These are phyloP conservation scores for Trichoderma virens DNA, from an alignment of 495 filamentous ascomycete genomes.

Conservation along the genomic window DNA sequence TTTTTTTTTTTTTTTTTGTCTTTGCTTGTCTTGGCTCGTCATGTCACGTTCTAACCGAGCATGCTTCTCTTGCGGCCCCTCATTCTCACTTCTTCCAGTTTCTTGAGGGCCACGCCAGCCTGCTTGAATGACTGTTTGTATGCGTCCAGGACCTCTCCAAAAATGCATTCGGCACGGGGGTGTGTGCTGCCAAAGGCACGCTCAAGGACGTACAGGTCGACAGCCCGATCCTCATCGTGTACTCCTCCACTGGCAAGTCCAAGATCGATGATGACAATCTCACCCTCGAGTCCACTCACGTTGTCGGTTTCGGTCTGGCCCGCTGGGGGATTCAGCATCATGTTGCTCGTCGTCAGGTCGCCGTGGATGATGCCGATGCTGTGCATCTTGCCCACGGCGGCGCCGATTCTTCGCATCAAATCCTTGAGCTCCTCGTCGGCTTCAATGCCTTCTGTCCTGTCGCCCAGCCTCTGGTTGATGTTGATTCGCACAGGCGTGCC, in stretches of 20 bases:
- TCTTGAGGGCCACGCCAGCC: conserved; percentile 47
- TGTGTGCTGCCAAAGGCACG: conserved; percentile 94
- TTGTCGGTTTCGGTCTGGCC: conserved; percentile 9
- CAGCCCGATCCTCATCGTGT: conserved; percentile 90
- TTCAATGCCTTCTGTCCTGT: conserved; percentile 24
- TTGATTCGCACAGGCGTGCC: conserved; percentile 61
- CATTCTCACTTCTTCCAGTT: conserved; percentile 88
- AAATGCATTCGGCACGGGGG: conserved; percentile 73
- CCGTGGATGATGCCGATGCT: conserved; percentile 80
- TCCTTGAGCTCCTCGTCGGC: conserved; percentile 30
- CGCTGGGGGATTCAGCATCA: conserved; percentile 61
- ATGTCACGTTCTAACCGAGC: conserved; percentile 54
- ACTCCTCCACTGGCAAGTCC: conserved; percentile 75
- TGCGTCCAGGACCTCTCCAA: conserved; percentile 52
- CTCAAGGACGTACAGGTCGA: conserved; percentile 95
- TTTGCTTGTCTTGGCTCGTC: not conserved
- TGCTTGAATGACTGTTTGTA: conserved; percentile 45
- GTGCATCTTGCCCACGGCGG: conserved; percentile 73
- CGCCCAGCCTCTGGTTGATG: conserved; percentile 55
- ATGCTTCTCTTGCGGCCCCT: conserved; percentile 97
- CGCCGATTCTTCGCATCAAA: conserved; percentile 66
- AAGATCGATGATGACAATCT: conserved; percentile 91
- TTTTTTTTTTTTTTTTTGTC: not conserved
- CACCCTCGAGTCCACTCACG: conserved; percentile 43
- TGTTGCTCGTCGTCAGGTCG: conserved; percentile 94